Conservation (phyloP, 2,329 filamentous ascomycete genomes). For the Penicillium sumatraense region DNA sequence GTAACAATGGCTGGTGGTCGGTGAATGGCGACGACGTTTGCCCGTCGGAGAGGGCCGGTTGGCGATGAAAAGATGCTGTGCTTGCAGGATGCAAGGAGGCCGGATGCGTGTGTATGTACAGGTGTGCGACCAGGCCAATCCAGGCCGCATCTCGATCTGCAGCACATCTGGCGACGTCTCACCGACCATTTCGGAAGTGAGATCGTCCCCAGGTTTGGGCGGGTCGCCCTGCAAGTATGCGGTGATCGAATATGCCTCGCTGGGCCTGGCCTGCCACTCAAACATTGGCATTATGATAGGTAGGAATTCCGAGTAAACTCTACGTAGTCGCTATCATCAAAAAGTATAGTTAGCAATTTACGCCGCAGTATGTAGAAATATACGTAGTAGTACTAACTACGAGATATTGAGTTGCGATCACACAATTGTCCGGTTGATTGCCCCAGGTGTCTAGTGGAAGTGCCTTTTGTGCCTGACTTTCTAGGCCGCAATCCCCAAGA, state of each 20-base stretch:
- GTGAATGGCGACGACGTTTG: background rate
- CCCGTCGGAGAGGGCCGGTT: constrained; percentile 11
- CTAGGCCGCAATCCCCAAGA: too few relatives aligned
- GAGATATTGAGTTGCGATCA: too few relatives aligned
- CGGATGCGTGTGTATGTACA: background rate
- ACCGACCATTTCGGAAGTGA: constrained; percentile 10
- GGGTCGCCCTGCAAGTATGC: constrained; percentile 9
- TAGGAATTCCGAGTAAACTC: too few relatives aligned
- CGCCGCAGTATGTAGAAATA: too few relatives aligned
- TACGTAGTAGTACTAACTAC: too few relatives aligned
- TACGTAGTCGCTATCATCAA: too few relatives aligned
- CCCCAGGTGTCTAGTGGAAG: too few relatives aligned
- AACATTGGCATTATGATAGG: too few relatives aligned
- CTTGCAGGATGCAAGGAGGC: constrained; percentile 10
- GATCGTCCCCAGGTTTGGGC: constrained; percentile 10
- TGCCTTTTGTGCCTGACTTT: too few relatives aligned
- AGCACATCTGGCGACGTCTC: constrained; percentile 12
- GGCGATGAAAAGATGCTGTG: constrained; percentile 9
- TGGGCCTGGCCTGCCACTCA: background rate
- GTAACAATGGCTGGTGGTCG: background rate
- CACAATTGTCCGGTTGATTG: background rate
- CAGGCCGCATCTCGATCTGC: constrained; percentile 17
- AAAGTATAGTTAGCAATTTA: too few relatives aligned
- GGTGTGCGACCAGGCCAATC: constrained; percentile 5
- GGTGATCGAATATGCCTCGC: constrained; percentile 4